A percentile compares a stretch with the other conserved stretches of the same genome.
Evolutionary conservation across 768 basidiomycete genomes (phyloP).

Genomic region (Mycena capillaripes): DNA sequence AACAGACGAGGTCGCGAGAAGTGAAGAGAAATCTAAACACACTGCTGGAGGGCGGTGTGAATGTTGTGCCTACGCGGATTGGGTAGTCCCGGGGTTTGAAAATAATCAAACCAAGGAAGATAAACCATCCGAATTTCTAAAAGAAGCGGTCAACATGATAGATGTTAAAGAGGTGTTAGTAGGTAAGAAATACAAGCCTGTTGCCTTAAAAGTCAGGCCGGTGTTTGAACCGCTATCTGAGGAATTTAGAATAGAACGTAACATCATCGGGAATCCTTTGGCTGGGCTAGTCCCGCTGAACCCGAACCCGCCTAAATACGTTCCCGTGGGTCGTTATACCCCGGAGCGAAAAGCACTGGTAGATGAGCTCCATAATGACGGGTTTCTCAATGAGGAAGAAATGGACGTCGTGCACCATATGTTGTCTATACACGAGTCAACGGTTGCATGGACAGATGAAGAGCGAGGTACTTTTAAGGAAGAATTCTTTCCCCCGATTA

Average conservation of each 20-base stretch:
- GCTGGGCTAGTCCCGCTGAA: not conserved
- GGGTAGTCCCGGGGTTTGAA: no score
- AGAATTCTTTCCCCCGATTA: constrained; percentile 32
- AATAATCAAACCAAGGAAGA: no score
- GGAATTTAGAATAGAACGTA: no score
- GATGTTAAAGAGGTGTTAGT: no score
- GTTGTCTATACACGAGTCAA: not conserved
- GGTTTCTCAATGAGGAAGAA: not conserved
- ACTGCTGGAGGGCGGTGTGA: not conserved
- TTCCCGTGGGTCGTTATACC: not conserved
- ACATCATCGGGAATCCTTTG: not conserved
- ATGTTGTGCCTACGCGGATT: not conserved
- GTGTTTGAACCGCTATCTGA: no score
- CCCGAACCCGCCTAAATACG: not conserved
- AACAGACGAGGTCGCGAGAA: no score
- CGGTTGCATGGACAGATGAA: constrained; percentile 1
- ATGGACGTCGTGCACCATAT: not conserved
- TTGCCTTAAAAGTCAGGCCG: no score
- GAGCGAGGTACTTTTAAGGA: constrained; percentile 6
- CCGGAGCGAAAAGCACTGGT: not conserved
- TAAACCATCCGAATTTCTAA: no score
- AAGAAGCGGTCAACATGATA: no score
- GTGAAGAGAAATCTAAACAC: not conserved
- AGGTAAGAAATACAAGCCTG: no score
- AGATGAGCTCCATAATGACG: not conserved